phyloP scores from a whole-genome alignment of 441 rosid genomes.

The Pelargonium fulgidum region DNA sequence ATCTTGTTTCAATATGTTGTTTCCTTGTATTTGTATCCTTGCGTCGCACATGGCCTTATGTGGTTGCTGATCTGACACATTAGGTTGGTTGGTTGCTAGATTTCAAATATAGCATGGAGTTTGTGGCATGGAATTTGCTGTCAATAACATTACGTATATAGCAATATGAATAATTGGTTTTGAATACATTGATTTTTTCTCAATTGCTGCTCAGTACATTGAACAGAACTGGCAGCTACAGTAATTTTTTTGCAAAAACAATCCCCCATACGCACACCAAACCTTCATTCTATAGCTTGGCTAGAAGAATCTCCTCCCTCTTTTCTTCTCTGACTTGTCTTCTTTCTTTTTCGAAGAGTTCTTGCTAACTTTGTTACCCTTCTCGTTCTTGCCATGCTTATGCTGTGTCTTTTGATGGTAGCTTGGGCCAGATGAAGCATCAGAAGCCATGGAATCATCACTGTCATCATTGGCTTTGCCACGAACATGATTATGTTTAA shows the following conservation, averaged over 20 bases:
- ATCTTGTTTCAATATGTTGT: background rate
- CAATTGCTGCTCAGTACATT: background rate
- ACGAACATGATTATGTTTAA: conserved; percentile 14
- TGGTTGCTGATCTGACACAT: conserved; percentile 4
- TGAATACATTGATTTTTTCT: background rate
- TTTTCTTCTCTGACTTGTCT: background rate
- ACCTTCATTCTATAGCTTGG: background rate
- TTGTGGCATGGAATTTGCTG: background rate
- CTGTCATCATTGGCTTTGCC: conserved; percentile 1
- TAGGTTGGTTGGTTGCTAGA: background rate
- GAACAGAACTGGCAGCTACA: background rate
- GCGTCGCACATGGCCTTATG: background rate
- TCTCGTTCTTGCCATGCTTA: background rate
- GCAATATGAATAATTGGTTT: conserved; percentile 3
- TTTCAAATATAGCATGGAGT: background rate
- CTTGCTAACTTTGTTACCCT: background rate
- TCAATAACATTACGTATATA: background rate
- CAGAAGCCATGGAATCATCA: background rate
- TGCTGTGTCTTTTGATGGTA: background rate
- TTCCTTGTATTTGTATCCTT: background rate
- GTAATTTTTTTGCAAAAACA: too few relatives aligned
- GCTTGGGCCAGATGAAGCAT: background rate
- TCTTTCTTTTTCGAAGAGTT: background rate
- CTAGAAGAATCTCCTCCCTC: background rate
- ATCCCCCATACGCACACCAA: background rate